phyloP scores from a whole-genome alignment of 495 filamentous ascomycete species.

The Tuber indicum region DNA sequence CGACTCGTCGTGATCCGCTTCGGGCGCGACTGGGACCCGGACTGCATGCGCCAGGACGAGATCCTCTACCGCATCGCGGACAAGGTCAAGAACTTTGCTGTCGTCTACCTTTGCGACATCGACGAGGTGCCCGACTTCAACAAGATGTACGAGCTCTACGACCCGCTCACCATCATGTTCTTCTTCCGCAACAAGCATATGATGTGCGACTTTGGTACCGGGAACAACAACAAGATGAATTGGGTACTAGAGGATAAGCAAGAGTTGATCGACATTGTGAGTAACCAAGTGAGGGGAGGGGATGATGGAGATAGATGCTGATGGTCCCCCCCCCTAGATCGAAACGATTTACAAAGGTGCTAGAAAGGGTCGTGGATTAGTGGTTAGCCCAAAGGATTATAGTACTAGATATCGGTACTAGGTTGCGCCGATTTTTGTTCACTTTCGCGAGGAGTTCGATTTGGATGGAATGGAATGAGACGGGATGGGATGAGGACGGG shows the following conservation, averaged over 20 bases:
- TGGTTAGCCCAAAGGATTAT: conserved; percentile 83
- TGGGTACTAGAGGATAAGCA: conserved; percentile 98
- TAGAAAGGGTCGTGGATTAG: conserved; percentile 91
- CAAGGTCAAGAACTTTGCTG: conserved; percentile 81
- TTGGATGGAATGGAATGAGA: neutral
- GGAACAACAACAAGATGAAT: conserved; percentile 97
- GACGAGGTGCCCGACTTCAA: conserved; percentile 97
- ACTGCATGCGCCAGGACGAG: conserved; percentile 89
- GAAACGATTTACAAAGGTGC: conserved; percentile 97
- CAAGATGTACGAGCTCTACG: conserved; percentile 69
- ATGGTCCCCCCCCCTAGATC: conserved; percentile 44
- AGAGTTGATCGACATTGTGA: conserved; percentile 84
- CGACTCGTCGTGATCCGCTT: conserved; percentile 93
- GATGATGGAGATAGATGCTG: neutral
- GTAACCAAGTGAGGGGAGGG: neutral
- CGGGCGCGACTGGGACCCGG: conserved; percentile 70
- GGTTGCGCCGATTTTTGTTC: neutral
- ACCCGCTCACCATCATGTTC: conserved; percentile 62
- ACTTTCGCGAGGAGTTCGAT: neutral
- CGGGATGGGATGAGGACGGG: neutral
- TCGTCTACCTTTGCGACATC: conserved; percentile 94
- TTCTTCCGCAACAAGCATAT: conserved; percentile 99
- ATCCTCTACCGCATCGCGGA: conserved; percentile 85
- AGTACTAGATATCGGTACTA: conserved; percentile 42
- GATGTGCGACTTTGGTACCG: conserved; percentile 97